These are phyloP conservation scores for Fusarium tupiense DNA, from an alignment of 2,329 filamentous ascomycete genomes.

Conservation along the genomic window DNA sequence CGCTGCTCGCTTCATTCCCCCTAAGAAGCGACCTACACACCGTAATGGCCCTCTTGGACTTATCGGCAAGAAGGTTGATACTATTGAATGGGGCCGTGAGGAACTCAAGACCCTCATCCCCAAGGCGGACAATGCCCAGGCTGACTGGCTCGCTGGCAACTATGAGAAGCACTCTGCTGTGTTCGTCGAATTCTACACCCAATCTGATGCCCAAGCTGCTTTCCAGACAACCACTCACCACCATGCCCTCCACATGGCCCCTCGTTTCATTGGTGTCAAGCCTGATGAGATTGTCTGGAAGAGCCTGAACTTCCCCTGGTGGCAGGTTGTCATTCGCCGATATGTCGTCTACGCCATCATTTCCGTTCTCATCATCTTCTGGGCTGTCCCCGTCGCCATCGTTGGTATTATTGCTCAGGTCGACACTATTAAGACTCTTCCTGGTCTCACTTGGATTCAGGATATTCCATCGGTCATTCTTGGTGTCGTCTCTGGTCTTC, in stretches of 20 bases:
- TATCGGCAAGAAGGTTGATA: slow-evolving; percentile 77
- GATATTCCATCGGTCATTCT: slow-evolving; percentile 74
- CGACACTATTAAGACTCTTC: slow-evolving; percentile 71
- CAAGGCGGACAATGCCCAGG: slow-evolving; percentile 71
- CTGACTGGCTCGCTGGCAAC: slow-evolving; percentile 71
- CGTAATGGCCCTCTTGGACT: slow-evolving; percentile 70
- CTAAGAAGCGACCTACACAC: slow-evolving; percentile 76
- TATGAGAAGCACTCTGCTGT: slow-evolving; percentile 74
- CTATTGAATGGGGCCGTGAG: slow-evolving; percentile 83
- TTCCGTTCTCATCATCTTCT: slow-evolving; percentile 82
- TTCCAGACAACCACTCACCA: slow-evolving; percentile 86
- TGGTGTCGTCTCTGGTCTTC: slow-evolving; percentile 82
- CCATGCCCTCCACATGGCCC: slow-evolving; percentile 83
- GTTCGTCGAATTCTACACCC: slow-evolving; percentile 91
- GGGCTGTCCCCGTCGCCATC: slow-evolving; percentile 78
- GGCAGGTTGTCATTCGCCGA: slow-evolving; percentile 77
- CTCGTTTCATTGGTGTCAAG: slow-evolving; percentile 82
- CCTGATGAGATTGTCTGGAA: slow-evolving; percentile 88
- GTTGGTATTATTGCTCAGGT: slow-evolving; percentile 90
- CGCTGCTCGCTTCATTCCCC: slow-evolving; percentile 73
- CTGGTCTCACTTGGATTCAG: slow-evolving; percentile 78
- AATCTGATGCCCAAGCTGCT: slow-evolving; percentile 85
- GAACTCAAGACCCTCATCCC: slow-evolving; percentile 66
- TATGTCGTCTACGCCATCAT: slow-evolving; percentile 73
- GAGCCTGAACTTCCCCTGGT: slow-evolving; percentile 76